These are phyloP conservation scores for Quillaja saponaria DNA, from an alignment of 306 rosid species.

Conservation along the genomic window DNA sequence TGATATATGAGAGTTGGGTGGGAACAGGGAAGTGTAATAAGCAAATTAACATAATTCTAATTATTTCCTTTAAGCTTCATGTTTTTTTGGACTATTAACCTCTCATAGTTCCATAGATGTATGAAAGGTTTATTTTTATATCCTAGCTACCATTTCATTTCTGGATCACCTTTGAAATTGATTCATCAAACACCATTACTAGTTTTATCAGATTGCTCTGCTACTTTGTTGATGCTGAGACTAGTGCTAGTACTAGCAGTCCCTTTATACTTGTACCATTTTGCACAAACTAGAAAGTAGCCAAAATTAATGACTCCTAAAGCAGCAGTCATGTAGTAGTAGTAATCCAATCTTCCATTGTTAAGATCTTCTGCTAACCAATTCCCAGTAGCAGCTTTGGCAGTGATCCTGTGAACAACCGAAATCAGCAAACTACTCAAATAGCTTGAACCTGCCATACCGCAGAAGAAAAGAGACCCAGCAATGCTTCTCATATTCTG, in stretches of 20 bases:
- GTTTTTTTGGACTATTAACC: too few species aligned
- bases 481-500: constrained; percentile 91
- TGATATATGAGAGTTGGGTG: too few species aligned
- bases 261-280: constrained; percentile 69
- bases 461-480: constrained; percentile 66
- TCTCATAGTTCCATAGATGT: neutral
- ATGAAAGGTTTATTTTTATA: constrained; percentile 4
- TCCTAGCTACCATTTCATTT: too few species aligned
- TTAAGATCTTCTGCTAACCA: constrained; percentile 91
- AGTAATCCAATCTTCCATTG: constrained; percentile 78
- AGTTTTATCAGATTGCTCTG: constrained; percentile 31
- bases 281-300: constrained; percentile 61
- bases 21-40: too few species aligned
- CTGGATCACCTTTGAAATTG: constrained; percentile 3
- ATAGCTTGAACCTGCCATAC: constrained; percentile 67
- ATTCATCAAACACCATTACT: constrained; percentile 30
- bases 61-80: too few species aligned
- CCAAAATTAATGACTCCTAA: constrained; percentile 51
- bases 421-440: constrained; percentile 57
- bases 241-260: constrained; percentile 3
- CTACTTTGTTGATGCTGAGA: constrained; percentile 33
- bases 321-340: constrained; percentile 58
- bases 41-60: too few species aligned
- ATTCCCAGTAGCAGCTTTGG: constrained; percentile 46
- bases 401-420: constrained; percentile 46